Evolutionary conservation across 2,329 filamentous ascomycete species (phyloP), one percentile per base, ranked within the genome.

Genomic region (Pestalotiopsis sp.): DNA sequence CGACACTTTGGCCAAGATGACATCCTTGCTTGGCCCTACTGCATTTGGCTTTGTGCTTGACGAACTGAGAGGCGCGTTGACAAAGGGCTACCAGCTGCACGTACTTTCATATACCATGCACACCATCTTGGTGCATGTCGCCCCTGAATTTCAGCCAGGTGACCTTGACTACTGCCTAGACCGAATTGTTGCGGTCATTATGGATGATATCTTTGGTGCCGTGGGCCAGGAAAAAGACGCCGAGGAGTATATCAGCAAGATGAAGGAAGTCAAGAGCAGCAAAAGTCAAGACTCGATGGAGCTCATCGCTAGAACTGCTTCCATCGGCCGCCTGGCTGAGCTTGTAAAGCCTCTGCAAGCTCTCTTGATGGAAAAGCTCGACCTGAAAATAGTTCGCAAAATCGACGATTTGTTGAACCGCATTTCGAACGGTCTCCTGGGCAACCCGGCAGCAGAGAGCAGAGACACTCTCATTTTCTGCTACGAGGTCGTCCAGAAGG

Each of bases 241-340:
- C 0, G 94, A 98, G 73, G 96, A 94, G 65, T 99, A 99, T 78
- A 91, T 92, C 67, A 97, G 90, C 77, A 92, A 95, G 79, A 98
- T 97, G 91, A 97, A 97, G 79, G 96, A 99, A 81, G 91, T 99
- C 67, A 98, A 97, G 83, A 96, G 93, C 79, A 98, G 93, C 84
- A 99, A 98, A 84, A 98, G 94, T 77, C 97, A 94, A 75, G 97
- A 99, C 76, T 97, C 96, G 0, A 97, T 98, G 91, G 95, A 98
- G 78, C 84, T 98, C 17, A 86, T 98, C 71, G 92, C 96, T 30
- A 93, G 91, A 75, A 94, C 91, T 61, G 91, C 93, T 1, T 95
- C 94, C 1, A 84, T 98, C 26, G 84, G 81, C 64, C 89, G 90
- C 67, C 85, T 98, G 5, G 89, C 91, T 61, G 88, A 91, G 63